A percentile compares a stretch with the other conserved stretches of the same genome.
These are phyloP conservation scores for Ogataea methylovora DNA, from an alignment of 805 yeast species.

Conservation along the genomic window DNA sequence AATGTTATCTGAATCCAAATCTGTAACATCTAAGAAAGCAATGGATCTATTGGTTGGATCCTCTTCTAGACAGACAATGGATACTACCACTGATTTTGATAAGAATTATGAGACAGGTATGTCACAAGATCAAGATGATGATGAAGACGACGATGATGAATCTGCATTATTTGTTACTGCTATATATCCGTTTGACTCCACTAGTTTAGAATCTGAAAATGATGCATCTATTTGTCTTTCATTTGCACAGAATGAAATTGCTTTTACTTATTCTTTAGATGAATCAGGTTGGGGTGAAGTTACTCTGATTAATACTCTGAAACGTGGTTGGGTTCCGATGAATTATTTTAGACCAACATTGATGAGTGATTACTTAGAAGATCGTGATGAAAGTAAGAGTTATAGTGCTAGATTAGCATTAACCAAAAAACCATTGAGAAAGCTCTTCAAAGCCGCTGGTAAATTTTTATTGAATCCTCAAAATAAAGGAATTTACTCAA, in stretches of 20 bases:
- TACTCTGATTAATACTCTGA: slow-evolving; percentile 52
- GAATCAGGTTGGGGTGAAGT: slow-evolving; percentile 89
- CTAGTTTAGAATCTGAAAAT: slow-evolving; percentile 51
- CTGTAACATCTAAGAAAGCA: neutral
- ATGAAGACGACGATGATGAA: slow-evolving; percentile 20
- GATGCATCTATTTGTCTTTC: slow-evolving; percentile 71
- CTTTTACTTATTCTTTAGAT: slow-evolving; percentile 72
- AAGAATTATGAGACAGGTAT: neutral
- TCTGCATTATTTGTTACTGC: slow-evolving; percentile 30
- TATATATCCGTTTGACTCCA: slow-evolving; percentile 24
- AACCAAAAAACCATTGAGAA: slow-evolving; percentile 45
- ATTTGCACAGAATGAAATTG: slow-evolving; percentile 61
- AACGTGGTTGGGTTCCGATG: slow-evolving; percentile 83
- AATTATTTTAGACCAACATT: slow-evolving; percentile 54
- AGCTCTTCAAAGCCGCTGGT: slow-evolving; percentile 56
- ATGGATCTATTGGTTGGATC: no score
- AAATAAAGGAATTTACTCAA: slow-evolving; percentile 31
- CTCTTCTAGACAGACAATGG: no score
- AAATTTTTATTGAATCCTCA: slow-evolving; percentile 59
- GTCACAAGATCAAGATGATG: neutral
- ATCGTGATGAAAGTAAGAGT: slow-evolving; percentile 5
- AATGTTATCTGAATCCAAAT: neutral
- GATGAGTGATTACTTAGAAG: slow-evolving; percentile 11
- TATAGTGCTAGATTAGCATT: slow-evolving; percentile 24
- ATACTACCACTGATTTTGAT: neutral